These are phyloP conservation scores for Closterium sp. DNA, from an alignment of 139 green algal species.

Conservation along the genomic window DNA sequence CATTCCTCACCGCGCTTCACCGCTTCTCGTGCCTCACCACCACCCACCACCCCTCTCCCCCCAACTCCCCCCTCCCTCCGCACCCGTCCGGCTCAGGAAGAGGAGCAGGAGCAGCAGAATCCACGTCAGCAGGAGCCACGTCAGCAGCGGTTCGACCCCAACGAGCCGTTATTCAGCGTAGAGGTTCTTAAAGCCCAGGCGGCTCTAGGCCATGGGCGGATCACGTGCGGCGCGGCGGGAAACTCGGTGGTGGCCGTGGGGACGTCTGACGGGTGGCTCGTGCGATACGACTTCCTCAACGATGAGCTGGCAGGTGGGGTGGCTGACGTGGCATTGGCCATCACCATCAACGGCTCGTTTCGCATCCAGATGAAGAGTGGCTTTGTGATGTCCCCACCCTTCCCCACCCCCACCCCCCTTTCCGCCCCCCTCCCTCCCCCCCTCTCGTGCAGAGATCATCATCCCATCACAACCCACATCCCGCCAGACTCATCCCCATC, in stretches of 20 bases:
- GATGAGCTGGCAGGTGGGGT: slow-evolving; percentile 12
- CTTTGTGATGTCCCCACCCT: too few relatives aligned
- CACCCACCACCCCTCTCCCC: too few relatives aligned
- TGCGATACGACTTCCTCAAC: slow-evolving; percentile 36
- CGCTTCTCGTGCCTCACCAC: not conserved
- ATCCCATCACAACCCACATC: too few relatives aligned
- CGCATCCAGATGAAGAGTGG: too few relatives aligned
- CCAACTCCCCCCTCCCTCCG: too few relatives aligned
- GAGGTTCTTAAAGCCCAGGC: slow-evolving; percentile 40
- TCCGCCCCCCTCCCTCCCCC: too few relatives aligned
- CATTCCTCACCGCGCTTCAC: not conserved
- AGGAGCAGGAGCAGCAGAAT: not conserved
- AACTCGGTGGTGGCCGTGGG: slow-evolving; percentile 44
- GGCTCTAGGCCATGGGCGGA: slow-evolving; percentile 11
- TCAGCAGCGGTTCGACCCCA: not conserved
- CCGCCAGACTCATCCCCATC: too few relatives aligned
- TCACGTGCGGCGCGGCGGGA: slow-evolving; percentile 31
- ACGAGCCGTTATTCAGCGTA: slow-evolving; percentile 29
- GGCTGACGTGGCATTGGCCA: too few relatives aligned
- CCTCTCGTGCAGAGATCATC: too few relatives aligned
- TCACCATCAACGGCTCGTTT: too few relatives aligned
- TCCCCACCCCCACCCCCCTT: too few relatives aligned
- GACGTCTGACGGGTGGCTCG: slow-evolving; percentile 32
- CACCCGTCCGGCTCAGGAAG: not conserved
- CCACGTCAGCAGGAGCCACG: too few relatives aligned